phyloP scores from a whole-genome alignment of 1,284 basidiomycete species.

The Kalmanozyma brasiliensis region DNA sequence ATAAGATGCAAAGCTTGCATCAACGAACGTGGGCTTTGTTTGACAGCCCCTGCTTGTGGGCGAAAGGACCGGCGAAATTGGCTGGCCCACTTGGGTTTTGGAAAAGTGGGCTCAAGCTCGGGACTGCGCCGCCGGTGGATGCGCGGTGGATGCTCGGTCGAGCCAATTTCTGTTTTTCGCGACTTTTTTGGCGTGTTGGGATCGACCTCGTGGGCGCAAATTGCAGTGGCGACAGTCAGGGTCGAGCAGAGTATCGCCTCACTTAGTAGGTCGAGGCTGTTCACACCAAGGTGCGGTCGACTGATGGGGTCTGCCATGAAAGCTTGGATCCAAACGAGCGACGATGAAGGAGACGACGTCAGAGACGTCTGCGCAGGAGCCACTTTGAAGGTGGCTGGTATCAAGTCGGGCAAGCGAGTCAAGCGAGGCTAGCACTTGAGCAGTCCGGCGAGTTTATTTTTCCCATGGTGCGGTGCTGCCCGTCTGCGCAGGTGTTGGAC shows the following conservation, averaged over 20 bases:
- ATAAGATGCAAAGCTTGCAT: too few relatives aligned
- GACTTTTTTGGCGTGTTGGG: slow-evolving; percentile 23
- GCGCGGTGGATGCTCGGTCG: slow-evolving; percentile 20
- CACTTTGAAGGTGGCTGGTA: neutral
- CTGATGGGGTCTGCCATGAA: neutral
- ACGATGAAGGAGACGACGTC: neutral
- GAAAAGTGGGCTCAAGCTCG: too few relatives aligned
- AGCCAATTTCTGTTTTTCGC: slow-evolving; percentile 7
- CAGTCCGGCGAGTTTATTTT: slow-evolving; percentile 15
- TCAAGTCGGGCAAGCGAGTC: neutral
- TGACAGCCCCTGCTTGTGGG: too few relatives aligned
- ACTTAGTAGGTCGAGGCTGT: too few relatives aligned
- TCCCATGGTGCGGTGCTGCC: neutral
- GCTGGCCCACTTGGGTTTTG: neutral
- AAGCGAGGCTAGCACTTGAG: neutral
- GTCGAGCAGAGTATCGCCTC: too few relatives aligned
- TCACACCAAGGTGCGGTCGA: too few relatives aligned
- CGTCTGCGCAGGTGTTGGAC: slow-evolving; percentile 2
- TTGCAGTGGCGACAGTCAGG: too few relatives aligned
- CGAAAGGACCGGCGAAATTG: slow-evolving; percentile 15
- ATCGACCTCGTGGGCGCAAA: too few relatives aligned
- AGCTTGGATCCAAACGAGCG: neutral
- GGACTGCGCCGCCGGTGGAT: too few relatives aligned
- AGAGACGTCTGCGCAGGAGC: neutral
- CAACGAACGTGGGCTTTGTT: too few relatives aligned